Evolutionary conservation across 345 rosid species (phyloP), one percentile per base, ranked within the genome.

Genomic region (Aquilaria yunnanensis): DNA sequence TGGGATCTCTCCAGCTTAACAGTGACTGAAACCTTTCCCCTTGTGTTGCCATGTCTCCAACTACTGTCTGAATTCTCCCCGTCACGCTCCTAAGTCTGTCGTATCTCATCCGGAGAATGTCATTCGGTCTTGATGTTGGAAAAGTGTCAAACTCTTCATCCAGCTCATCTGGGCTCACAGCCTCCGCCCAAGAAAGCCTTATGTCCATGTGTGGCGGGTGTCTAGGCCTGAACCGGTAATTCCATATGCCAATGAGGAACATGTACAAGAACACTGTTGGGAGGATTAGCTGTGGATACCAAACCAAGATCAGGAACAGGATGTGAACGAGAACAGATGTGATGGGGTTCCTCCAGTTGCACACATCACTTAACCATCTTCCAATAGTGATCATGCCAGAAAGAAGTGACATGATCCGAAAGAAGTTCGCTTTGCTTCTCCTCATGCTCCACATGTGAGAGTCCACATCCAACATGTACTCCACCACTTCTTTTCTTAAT

Each of bases 401-500:
- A 10, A 84, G 54, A 14, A 91, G 78, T 0, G 93, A 81, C 83
- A 84, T 84, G 45, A 91, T 77, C n/a, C 96, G 73, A 54, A 86
- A 86, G 75, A 91, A 88, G 67, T 88, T 88, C 6, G 89, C 97
- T 78, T 88, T 91, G 78, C 94, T 91, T 78, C 94, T 81, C 67
- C 96, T 83, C 94, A 88, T 88, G 71, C 97, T 91, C 97, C 96
- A 88, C 72, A 81, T 67, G 57, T 86, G 91, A 1, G 96, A 88
- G 62, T 88, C 96, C 48, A 91, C 92, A 70, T 91, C 97, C 9
- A 91, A 61, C 97, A 91, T 81, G 70, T 86, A 88, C 79, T 86
- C 94, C 31, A 88, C 89, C 11, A 84, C 91, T 72, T 91, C 97
- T 75, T 84, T 91, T 56, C 88, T 72, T 13, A 91, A 80, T 29